Conservation (phyloP, 495 filamentous ascomycete species). For the Aspergillus saccharolyticus region DNA sequence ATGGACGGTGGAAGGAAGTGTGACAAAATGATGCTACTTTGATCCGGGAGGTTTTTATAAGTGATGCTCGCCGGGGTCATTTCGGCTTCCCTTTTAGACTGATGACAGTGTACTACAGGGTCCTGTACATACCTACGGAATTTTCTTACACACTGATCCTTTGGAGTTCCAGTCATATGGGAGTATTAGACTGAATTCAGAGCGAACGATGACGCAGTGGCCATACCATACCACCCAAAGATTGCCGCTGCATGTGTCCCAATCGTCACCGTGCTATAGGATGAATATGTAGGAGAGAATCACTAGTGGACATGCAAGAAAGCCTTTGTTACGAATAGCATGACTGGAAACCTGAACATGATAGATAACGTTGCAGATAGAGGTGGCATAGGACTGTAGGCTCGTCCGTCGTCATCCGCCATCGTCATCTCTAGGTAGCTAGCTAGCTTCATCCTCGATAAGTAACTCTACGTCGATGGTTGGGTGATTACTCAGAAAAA, state of each 20-base stretch:
- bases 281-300: neutral
- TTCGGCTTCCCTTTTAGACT: neutral
- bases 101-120: neutral
- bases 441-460: too few relatives aligned
- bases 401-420: neutral
- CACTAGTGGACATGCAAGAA: neutral
- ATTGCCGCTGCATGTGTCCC: neutral
- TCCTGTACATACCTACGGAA: neutral
- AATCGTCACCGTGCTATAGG: neutral
- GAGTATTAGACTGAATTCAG: neutral
- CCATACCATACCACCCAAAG: neutral
- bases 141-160: neutral
- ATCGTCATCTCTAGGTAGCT: neutral
- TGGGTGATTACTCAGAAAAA: too few relatives aligned
- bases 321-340: neutral
- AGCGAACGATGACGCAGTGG: neutral
- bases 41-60: neutral
- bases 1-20: slow-evolving; percentile 9
- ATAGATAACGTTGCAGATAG: slow-evolving; percentile 16
- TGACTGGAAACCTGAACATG: slow-evolving; percentile 2
- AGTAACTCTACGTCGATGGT: too few relatives aligned
- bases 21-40: slow-evolving; percentile 13
- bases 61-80: neutral
- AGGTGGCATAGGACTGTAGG: slow-evolving; percentile 13
- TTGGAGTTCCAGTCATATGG: too few relatives aligned